phyloP scores from a whole-genome alignment of 2,329 filamentous ascomycete genomes.

The Plectosphaerella plurivora region DNA sequence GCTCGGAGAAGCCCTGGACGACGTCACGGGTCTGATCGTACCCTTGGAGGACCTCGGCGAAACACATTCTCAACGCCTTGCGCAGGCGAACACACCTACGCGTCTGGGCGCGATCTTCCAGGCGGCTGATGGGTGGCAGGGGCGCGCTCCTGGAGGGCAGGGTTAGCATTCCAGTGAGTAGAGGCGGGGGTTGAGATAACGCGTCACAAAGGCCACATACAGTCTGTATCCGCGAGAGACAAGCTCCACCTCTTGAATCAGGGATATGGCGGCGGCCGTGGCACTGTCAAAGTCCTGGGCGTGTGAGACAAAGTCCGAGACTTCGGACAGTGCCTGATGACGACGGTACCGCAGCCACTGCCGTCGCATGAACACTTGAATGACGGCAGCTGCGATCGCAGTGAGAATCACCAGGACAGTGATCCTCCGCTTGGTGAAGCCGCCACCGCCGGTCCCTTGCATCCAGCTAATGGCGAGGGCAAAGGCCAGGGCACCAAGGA shows the following conservation, averaged over 20 bases:
- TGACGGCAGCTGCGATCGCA: constrained; percentile 51
- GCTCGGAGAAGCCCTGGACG: constrained; percentile 70
- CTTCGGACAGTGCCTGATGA: constrained; percentile 67
- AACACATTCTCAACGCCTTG: constrained; percentile 65
- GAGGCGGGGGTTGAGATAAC: too few relatives aligned
- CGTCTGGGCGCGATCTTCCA: constrained; percentile 78
- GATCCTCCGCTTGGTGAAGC: constrained; percentile 53
- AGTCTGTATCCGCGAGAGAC: constrained; percentile 87
- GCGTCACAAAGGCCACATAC: constrained; percentile 36
- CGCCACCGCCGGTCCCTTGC: constrained; percentile 43
- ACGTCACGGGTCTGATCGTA: constrained; percentile 67
- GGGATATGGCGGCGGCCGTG: constrained; percentile 68
- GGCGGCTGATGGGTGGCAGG: constrained; percentile 82
- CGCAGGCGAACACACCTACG: constrained; percentile 78
- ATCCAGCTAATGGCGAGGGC: constrained; percentile 72
- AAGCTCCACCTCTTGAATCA: constrained; percentile 93
- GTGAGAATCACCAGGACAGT: constrained; percentile 39
- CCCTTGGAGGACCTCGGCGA: constrained; percentile 65
- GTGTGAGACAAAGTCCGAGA: constrained; percentile 64
- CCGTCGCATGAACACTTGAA: constrained; percentile 69
- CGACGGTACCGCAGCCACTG: constrained; percentile 79
- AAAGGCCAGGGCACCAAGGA: constrained; percentile 63
- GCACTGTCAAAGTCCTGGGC: constrained; percentile 79
- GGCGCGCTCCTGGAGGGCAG: constrained; percentile 65
- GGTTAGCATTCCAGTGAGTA: too few relatives aligned